Percentiles rank a stretch among this genome's conserved stretches.
phyloP scores from a whole-genome alignment of 208 protist species.

The Leishmania braziliensis region DNA sequence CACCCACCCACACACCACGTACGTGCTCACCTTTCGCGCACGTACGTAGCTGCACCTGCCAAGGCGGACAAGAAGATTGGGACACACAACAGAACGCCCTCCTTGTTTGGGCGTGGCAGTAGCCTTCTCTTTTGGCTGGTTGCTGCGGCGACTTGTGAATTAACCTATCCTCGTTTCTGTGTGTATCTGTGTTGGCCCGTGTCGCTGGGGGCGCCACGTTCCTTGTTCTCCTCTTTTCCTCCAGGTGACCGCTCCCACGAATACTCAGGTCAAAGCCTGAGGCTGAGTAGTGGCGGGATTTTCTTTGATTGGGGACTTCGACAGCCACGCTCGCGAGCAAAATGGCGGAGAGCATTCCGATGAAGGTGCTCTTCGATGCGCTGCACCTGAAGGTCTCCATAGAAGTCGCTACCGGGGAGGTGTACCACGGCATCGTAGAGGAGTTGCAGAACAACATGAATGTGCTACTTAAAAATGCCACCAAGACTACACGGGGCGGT shows the following conservation, averaged over 20 bases:
- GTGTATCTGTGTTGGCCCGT: neutral
- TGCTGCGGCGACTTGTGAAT: neutral
- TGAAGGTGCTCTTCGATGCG: slow-evolving; percentile 95
- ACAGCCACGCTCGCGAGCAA: neutral
- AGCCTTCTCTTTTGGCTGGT: neutral
- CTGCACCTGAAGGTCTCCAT: slow-evolving; percentile 88
- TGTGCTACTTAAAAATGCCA: slow-evolving; percentile 79
- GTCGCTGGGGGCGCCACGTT: neutral
- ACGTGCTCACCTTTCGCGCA: neutral
- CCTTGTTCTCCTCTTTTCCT: neutral
- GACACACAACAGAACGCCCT: neutral
- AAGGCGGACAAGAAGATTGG: neutral
- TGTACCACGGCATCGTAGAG: slow-evolving; percentile 87
- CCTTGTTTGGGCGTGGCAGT: neutral
- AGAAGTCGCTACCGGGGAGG: slow-evolving; percentile 91
- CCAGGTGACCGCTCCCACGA: no score
- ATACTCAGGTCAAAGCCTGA: neutral
- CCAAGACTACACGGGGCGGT: slow-evolving; percentile 73
- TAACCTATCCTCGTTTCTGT: neutral
- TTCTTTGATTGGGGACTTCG: neutral
- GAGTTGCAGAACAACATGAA: slow-evolving; percentile 94
- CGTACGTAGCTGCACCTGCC: neutral
- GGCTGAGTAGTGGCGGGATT: neutral
- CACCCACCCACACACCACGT: neutral
- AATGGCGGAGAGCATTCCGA: slow-evolving; percentile 74